A percentile compares a stretch with the other conserved stretches of the same genome.
phyloP scores from a whole-genome alignment of 441 rosid genomes.

The Corymbia calophylla region DNA sequence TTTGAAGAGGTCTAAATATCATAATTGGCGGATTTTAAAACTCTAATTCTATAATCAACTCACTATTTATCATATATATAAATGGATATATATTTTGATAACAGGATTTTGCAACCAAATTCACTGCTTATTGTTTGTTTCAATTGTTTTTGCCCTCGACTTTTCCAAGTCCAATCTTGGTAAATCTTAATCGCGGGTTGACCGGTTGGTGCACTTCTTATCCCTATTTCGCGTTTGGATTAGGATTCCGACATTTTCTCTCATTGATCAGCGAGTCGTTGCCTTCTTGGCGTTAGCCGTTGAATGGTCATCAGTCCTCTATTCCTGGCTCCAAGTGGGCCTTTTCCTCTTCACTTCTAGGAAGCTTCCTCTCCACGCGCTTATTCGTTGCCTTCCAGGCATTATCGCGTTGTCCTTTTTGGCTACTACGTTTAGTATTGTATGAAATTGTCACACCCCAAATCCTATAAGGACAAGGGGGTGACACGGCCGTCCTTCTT shows the following conservation, averaged over 20 bases:
- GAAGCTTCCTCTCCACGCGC: neutral
- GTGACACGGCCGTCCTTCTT: no score
- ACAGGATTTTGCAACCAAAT: rapidly evolving
- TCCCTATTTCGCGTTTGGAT: neutral
- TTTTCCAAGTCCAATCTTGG: neutral
- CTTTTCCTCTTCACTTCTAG: neutral
- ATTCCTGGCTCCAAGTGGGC: neutral
- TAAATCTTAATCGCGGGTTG: neutral
- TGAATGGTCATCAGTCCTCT: neutral
- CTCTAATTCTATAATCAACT: neutral
- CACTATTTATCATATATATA: no score
- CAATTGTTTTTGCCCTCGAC: neutral
- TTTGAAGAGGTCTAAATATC: neutral
- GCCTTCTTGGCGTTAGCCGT: neutral
- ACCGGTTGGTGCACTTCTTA: no score
- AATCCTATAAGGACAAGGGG: no score
- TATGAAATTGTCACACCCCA: no score
- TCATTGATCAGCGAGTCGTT: neutral
- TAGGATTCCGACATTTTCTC: no score
- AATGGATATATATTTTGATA: neutral
- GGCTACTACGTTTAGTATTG: no score
- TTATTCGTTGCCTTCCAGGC: neutral
- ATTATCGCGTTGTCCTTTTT: neutral
- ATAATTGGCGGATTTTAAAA: neutral
- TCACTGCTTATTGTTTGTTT: neutral